These are phyloP conservation scores for Blastocystis sp. DNA, from an alignment of 352 stramenopile species.

Conservation along the genomic window DNA sequence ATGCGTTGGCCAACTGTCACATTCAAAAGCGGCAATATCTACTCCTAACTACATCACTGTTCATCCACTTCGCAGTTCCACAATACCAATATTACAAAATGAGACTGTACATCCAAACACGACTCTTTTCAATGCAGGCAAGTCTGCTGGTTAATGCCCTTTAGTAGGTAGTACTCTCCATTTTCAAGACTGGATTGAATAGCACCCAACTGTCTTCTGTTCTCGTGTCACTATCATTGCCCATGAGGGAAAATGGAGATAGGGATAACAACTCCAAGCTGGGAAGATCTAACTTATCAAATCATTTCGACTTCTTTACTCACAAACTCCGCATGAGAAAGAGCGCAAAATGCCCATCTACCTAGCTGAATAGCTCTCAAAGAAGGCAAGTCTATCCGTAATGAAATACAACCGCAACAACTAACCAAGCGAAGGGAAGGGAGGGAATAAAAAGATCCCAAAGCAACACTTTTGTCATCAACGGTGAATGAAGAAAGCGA, in stretches of 20 bases:
- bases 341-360: background rate
- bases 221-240: background rate
- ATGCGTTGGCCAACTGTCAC: background rate
- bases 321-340: background rate
- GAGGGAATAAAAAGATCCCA: background rate
- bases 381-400: background rate
- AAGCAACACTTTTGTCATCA: background rate
- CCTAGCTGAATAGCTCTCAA: background rate
- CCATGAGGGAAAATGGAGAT: background rate
- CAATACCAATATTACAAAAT: too few relatives aligned
- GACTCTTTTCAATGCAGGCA: background rate
- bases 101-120: too few relatives aligned
- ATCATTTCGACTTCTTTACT: background rate
- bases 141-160: background rate
- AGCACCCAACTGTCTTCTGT: background rate
- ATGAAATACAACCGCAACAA: background rate
- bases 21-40: background rate
- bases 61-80: background rate
- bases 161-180: background rate
- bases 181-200: background rate
- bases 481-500: background rate
- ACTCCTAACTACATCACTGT: background rate
- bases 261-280: background rate
- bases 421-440: background rate
- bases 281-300: background rate